Base-by-base conservation (phyloP, 345 rosid species). In the Citrus trifoliata region DNA sequence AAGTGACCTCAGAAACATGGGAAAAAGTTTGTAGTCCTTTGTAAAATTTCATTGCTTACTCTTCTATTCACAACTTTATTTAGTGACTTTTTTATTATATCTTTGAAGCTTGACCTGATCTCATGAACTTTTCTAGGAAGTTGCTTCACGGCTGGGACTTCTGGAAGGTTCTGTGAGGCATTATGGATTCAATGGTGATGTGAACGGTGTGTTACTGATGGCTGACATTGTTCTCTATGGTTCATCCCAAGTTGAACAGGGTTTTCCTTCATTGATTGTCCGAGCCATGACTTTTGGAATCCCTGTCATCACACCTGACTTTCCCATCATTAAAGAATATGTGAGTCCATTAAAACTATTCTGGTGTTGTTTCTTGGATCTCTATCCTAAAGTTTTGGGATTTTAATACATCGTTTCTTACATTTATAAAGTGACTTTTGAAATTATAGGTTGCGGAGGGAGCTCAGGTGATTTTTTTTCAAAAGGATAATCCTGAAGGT, bases 161-260 rank as follows among this genome's bases (percentile, higher is more conserved):
- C 61, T 76, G 80, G 83, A 84, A 71, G 93, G 89, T 83, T 87
- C 95, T 82, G 85, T 94, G 55, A 79, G 84, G 85, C 93, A 90
- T 85, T 92, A 89, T 87, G 95, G 97, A 79, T 76, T 93, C 83
- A 83, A 89, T 83, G 88, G 84, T 71, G 93, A 97, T 83, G 95
- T 86, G 73, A 91, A 93, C 80, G 81, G 86, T 70, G 84, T 92
- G 77, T 80, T 97, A 72, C 74, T 88, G 76, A 89, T 94, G 93
- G 90, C 97, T 61, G 98, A 97, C 84, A 85, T 94, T 86, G 89
- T 97, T 83, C 84, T 97, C 67, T 94, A 94, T 84, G 95, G 91
- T 77, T 92, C 99, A 80, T 94, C 97, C 72, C 98, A 92, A 83
- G 97, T 91, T 85, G 98, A 94, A 79, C 98, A 94, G 82, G 91